Evolutionary conservation across 139 green algal species (phyloP), one percentile per base, ranked within the genome.

Genomic region (Auxenochlorella protothecoides): DNA sequence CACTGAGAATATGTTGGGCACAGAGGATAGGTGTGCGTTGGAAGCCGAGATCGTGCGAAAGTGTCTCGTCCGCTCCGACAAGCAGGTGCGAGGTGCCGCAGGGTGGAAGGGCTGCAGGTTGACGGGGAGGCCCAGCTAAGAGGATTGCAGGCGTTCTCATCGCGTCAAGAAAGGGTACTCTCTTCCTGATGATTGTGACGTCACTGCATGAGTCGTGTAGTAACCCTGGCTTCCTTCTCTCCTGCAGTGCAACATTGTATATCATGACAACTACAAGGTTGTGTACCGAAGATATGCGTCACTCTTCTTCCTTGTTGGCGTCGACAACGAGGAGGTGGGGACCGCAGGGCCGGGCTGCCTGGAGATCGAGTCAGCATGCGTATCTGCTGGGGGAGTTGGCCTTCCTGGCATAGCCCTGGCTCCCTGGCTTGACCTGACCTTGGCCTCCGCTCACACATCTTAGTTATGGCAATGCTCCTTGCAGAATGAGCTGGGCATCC

Each of bases 41-140:
- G 93, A 98, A 69, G 91, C 86, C 7, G 93, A 99, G 70, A 94
- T 98, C 55, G 94, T 99, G 56, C 88, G 94, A 13, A 97, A 96
- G 72, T 98, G 93, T 78, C 78, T 99, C 3, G 83, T 87, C 15
- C 77, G 94, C 4, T 88, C 86, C 4, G 94, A 98, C 64, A 95
- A 96, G 74, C 89, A 98, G 86, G 92, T 87, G 69, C 51, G 73
- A 44, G 27, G 27, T 44, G 27, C 27, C 27, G 27, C 27, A 44
- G 27, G 27, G 27, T 44, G 27, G 27, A 44, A 44, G 27, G 27
- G 27, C 27, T 44, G 13, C 16, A 63, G 66, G 53, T 67, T 27
- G 11, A 27, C 14, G 2, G 63, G 11, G 57, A 62, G 57, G 57
- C 57, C 9, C 9, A 62, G 2, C 57, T 15, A 62, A 3, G 57